Evolutionary conservation across 202 grass and related monocot genomes (phyloP).

Genomic region (Zizania palustris): DNA sequence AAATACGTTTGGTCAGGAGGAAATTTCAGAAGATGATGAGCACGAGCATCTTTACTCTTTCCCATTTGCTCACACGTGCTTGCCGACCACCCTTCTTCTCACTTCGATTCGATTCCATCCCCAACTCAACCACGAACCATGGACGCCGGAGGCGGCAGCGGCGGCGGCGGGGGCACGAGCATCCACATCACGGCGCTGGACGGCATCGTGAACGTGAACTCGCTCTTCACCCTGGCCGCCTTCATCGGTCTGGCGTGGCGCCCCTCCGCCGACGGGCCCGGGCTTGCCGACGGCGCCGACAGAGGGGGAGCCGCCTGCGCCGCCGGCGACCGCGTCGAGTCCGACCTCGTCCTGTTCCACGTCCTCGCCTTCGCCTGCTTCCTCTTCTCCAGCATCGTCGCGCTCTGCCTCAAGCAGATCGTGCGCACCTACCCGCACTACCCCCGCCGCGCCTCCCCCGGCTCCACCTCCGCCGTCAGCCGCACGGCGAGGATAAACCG

Average conservation of each 20-base stretch:
- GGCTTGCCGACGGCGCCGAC: conserved; percentile 52
- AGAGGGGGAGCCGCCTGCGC: conserved; percentile 45
- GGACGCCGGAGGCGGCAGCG: conserved; percentile 25
- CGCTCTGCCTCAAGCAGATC: conserved; percentile 95
- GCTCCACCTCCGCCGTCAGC: not conserved
- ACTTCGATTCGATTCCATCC: no score
- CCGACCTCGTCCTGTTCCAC: conserved; percentile 84
- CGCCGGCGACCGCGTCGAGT: conserved; percentile 59
- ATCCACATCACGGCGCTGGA: conserved; percentile 85
- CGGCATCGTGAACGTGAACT: conserved; percentile 96
- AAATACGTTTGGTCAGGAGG: no score
- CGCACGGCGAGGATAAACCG: conserved; percentile 61
- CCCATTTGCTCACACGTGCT: no score
- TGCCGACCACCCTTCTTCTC: no score
- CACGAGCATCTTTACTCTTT: no score
- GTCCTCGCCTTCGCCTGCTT: conserved; percentile 89
- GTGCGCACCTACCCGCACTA: conserved; percentile 50
- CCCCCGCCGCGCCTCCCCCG: not conserved
- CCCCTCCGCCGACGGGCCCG: conserved; percentile 53
- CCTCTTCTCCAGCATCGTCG: conserved; percentile 94
- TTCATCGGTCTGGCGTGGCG: conserved; percentile 73
- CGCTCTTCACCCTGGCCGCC: conserved; percentile 70
- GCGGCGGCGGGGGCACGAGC: conserved; percentile 55
- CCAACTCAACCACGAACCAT: no score
- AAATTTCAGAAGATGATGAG: no score